Conservation (phyloP, 2,329 filamentous ascomycete species). For the Torrubiellomyces zombiae region DNA sequence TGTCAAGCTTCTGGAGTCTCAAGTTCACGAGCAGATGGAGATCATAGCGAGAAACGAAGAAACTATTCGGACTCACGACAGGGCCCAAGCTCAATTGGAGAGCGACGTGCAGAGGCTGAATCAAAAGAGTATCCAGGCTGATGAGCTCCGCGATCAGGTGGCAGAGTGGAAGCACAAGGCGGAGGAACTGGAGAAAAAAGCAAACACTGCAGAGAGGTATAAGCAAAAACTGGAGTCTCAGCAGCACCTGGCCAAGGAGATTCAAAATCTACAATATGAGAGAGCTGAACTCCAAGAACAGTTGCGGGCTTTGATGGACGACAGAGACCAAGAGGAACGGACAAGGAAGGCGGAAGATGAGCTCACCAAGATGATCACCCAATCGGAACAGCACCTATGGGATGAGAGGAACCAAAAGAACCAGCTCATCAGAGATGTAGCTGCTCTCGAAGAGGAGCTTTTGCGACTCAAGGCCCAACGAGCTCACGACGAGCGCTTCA, state of each 20-base stretch:
- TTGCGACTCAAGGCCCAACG: conserved; percentile 28
- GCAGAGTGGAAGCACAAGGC: conserved; percentile 42
- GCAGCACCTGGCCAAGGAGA: conserved; percentile 37
- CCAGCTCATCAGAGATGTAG: conserved; percentile 27
- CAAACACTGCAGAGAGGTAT: conserved; percentile 45
- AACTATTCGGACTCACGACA: conserved; percentile 18
- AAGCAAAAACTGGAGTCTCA: conserved; percentile 45
- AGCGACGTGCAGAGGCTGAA: conserved; percentile 32
- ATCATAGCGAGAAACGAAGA: conserved; percentile 53
- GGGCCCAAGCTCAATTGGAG: conserved; percentile 35
- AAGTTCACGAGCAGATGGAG: conserved; percentile 50
- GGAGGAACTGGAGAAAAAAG: conserved; percentile 42
- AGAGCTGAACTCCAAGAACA: conserved; percentile 35
- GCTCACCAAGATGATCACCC: conserved; percentile 22
- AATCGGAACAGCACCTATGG: conserved; percentile 24
- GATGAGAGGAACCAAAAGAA: conserved; percentile 28
- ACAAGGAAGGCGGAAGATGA: conserved; percentile 21
- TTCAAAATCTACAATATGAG: conserved; percentile 37
- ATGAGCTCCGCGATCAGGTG: conserved; percentile 40
- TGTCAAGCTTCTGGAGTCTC: conserved; percentile 36
- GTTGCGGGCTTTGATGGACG: conserved; percentile 19
- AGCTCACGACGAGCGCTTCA: conserved; percentile 33
- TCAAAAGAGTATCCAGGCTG: conserved; percentile 28
- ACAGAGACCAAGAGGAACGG: conserved; percentile 16
- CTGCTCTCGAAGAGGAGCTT: conserved; percentile 29